Base-by-base conservation (phyloP, 2,329 filamentous ascomycete genomes). In the Trichoderma simmonsii region DNA sequence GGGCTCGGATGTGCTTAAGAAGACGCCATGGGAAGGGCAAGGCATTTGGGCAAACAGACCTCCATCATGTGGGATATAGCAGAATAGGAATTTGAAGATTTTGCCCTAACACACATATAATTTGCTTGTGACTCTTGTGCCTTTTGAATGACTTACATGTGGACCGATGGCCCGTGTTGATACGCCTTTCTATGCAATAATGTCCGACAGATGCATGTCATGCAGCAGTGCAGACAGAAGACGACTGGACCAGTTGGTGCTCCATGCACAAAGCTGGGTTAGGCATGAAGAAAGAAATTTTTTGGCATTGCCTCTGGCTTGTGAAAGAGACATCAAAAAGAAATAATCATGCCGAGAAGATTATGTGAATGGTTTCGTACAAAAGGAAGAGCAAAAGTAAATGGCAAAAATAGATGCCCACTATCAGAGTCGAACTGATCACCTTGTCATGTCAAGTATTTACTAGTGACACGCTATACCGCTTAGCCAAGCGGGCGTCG, bases 371-470 rank as follows among this genome's bases (percentile, higher is more conserved):
- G n/a, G n/a, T n/a, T n/a, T n/a, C n/a, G n/a, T n/a, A n/a, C n/a
- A n/a, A n/a, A 26, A 24, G 14, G 24, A n/a, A 4, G 12, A 2
- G 28, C 21, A 34, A 69, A 54, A 26, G 6, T 9, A 43, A 28
- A 67, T 18, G 11, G 14, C 12, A 70, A 61, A 70, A 70, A 69
- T 11, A n/a, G 30, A 70, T 70, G 67, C 67, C 67, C 67, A 70
- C 67, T 70, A 70, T 70, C 67, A 70, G 67, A 70, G 67, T 70
- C 67, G 67, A 70, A 70, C 67, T 70, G 67, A 70, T 70, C 67
- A 70, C 67, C 67, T 70, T 70, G 67, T 70, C 67, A 70, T 69
- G 54, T 70, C 66, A 70, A 36, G 57, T 61, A 15, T 61, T 36
- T 70, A 70, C 67, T 70, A 70, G 67, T 70, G 67, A 70, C 67